Conservation (phyloP, 164 flowering plant species). For the Tinospora cordifolia region DNA sequence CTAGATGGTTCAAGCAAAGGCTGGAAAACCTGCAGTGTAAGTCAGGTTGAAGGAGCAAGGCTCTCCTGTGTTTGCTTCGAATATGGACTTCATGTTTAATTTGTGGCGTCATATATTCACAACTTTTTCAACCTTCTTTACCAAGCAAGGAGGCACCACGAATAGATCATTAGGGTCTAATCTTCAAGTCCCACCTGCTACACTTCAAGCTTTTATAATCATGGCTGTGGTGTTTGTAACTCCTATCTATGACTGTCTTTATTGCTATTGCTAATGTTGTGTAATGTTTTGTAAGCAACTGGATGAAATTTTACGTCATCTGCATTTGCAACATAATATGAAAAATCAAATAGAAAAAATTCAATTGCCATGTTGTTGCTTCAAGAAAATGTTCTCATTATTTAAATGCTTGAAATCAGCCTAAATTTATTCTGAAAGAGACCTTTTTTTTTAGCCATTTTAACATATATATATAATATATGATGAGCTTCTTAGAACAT, state of each 20-base stretch:
- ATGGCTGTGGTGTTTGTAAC: constrained; percentile 16
- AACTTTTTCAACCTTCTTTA: constrained; percentile 27
- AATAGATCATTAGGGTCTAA: constrained; percentile 18
- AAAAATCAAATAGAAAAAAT: no score
- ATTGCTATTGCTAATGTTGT: constrained; percentile 20
- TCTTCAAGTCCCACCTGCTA: constrained; percentile 22
- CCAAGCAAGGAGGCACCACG: constrained; percentile 35
- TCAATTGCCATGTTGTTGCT: no score
- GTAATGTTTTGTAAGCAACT: no score
- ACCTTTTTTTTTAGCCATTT: no score
- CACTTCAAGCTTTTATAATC: constrained; percentile 20
- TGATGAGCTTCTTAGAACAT: no score
- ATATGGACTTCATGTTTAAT: constrained; percentile 24
- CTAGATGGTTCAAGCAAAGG: constrained; percentile 3
- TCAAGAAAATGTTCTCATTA: no score
- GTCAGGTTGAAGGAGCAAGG: constrained; percentile 28
- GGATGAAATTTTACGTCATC: no score
- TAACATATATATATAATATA: no score
- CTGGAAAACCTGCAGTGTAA: constrained; percentile 11
- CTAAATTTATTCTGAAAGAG: no score
- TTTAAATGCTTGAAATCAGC: no score
- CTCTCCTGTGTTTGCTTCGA: constrained; percentile 13
- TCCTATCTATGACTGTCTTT: constrained; percentile 26
- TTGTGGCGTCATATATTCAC: constrained; percentile 20
- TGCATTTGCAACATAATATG: no score